A percentile compares a stretch with the other conserved stretches of the same genome.
These are phyloP conservation scores for Trichosanthes cucumerina DNA, from an alignment of 306 rosid genomes.

Conservation along the genomic window DNA sequence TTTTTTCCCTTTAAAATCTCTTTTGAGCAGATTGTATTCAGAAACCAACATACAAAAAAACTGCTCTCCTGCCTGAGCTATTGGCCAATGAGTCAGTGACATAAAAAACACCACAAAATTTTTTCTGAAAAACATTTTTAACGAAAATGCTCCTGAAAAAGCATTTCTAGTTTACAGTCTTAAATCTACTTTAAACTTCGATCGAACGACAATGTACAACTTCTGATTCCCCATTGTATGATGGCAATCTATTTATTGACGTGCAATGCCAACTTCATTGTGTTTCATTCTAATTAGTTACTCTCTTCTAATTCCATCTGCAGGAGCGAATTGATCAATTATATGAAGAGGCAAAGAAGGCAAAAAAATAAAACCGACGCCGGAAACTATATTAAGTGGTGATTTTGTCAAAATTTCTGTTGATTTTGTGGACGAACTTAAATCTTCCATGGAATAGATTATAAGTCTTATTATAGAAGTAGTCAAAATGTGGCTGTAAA, in stretches of 20 bases:
- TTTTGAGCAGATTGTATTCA: too few relatives aligned
- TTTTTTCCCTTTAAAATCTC: too few relatives aligned
- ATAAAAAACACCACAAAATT: background rate
- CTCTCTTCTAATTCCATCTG: constrained; percentile 14
- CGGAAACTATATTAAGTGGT: background rate
- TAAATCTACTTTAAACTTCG: background rate
- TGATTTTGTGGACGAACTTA: background rate
- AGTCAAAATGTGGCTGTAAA: background rate
- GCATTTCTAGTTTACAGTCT: background rate
- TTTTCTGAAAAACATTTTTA: background rate
- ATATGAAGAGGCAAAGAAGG: constrained; percentile 54
- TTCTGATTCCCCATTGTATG: background rate
- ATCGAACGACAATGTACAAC: background rate
- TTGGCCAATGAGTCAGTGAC: background rate
- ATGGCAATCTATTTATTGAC: background rate
- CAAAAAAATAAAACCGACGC: constrained; percentile 15
- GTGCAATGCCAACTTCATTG: background rate
- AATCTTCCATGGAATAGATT: background rate
- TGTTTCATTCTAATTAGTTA: background rate
- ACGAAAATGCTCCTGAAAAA: background rate
- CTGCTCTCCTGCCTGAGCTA: background rate
- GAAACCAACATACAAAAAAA: background rate
- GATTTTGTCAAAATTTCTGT: background rate
- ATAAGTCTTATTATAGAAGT: background rate
- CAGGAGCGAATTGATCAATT: constrained; percentile 58